Conservation (phyloP, 192 early-diverging fungal species). For the Gamsiella multidivaricata region DNA sequence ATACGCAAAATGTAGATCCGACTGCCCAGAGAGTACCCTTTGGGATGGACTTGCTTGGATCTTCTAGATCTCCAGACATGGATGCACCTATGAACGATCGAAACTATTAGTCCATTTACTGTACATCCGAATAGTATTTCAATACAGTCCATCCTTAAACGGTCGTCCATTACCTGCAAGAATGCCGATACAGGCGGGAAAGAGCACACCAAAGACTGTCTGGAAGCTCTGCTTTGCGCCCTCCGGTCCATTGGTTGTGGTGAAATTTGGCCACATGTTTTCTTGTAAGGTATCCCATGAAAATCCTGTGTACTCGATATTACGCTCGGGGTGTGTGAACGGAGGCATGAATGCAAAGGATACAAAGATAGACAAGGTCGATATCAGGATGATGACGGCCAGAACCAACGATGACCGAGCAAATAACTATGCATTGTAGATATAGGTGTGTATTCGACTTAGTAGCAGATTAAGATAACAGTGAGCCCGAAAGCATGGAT, state of each 20-base stretch:
- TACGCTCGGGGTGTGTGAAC: conserved; percentile 62
- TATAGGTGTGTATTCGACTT: not conserved
- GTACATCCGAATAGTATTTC: too few species aligned
- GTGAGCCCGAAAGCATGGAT: not conserved
- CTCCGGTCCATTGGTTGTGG: conserved; percentile 56
- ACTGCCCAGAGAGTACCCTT: conserved; percentile 74
- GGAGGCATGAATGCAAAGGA: conserved; percentile 68
- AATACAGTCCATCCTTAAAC: too few species aligned
- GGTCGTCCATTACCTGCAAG: conserved; percentile 57
- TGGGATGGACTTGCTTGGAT: conserved; percentile 75
- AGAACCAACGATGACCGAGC: conserved; percentile 67
- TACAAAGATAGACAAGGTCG: conserved; percentile 64
- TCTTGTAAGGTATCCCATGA: conserved; percentile 66
- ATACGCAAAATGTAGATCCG: conserved; percentile 64
- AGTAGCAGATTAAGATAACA: not conserved
- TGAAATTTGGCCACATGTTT: conserved; percentile 72
- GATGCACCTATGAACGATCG: conserved; percentile 71
- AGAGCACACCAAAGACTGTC: conserved; percentile 71
- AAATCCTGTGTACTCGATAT: conserved; percentile 70
- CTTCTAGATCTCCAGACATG: conserved; percentile 75
- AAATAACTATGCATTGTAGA: conserved; percentile 52
- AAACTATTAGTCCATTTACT: too few species aligned
- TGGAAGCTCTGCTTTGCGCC: conserved; percentile 59
- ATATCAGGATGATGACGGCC: conserved; percentile 65
- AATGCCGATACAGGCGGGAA: conserved; percentile 77